Conservation (phyloP, 768 basidiomycete species). For the Rhodocollybia butyracea region DNA sequence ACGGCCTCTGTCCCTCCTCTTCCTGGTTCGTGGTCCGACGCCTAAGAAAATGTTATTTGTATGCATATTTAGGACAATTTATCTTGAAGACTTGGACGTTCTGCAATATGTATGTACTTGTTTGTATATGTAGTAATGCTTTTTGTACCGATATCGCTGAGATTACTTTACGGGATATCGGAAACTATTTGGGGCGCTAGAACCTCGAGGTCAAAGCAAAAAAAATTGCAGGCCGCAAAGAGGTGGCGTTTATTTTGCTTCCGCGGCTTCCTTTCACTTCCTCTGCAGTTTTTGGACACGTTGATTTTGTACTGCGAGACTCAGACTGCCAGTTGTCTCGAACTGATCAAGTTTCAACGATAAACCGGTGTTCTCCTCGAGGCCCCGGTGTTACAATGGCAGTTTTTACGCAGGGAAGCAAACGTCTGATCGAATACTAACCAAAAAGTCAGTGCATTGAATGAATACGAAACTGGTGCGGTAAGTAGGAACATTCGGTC, state of each 20-base stretch:
- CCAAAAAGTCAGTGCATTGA: neutral
- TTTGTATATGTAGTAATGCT: neutral
- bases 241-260: neutral
- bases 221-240: neutral
- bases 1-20: conserved; percentile 3
- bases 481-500: neutral
- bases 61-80: neutral
- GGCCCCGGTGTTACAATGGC: neutral
- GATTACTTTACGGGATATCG: no score
- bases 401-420: neutral
- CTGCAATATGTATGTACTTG: neutral
- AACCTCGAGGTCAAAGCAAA: conserved; percentile 1
- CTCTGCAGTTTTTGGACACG: neutral
- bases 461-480: neutral
- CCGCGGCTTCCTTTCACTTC: neutral
- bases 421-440: conserved; percentile 7
- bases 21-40: conserved; percentile 3
- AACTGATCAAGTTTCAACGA: no score
- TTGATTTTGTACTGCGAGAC: neutral
- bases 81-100: neutral
- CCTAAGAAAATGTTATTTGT: neutral
- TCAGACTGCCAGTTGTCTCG: no score
- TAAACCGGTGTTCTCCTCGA: no score
- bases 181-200: no score
- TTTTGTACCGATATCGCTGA: no score